phyloP scores from a whole-genome alignment of 2,329 filamentous ascomycete genomes.

The Penicillium sp. region DNA sequence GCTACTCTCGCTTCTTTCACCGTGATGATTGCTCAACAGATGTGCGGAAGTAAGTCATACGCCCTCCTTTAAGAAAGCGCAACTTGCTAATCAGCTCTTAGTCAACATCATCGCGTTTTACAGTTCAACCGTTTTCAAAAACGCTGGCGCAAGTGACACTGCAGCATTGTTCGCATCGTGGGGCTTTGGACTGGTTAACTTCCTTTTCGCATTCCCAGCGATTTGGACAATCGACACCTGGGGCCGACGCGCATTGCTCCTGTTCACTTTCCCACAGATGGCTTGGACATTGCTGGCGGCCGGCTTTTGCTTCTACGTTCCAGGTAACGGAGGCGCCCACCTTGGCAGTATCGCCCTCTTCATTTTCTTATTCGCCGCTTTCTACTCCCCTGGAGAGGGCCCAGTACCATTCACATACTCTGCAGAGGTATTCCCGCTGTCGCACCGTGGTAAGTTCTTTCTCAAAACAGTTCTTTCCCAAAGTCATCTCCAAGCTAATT shows the following conservation, averaged over 20 bases:
- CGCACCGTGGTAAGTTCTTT: slow-evolving; percentile 48
- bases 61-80: neutral
- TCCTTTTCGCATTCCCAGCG: slow-evolving; percentile 65
- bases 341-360: slow-evolving; percentile 60
- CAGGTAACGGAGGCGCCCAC: slow-evolving; percentile 42
- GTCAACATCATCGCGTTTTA: slow-evolving; percentile 77
- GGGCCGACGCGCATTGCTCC: slow-evolving; percentile 61
- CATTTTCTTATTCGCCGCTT: slow-evolving; percentile 64
- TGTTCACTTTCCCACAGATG: slow-evolving; percentile 69
- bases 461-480: neutral
- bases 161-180: slow-evolving; percentile 63
- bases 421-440: slow-evolving; percentile 57
- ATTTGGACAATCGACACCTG: slow-evolving; percentile 68
- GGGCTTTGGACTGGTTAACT: slow-evolving; percentile 66
- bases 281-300: slow-evolving; percentile 65
- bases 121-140: slow-evolving; percentile 57
- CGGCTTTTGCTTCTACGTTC: slow-evolving; percentile 60
- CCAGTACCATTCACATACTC: slow-evolving; percentile 55
- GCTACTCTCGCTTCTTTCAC: slow-evolving; percentile 75
- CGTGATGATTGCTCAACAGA: slow-evolving; percentile 78
- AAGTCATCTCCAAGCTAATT: slow-evolving; percentile 16
- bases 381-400: slow-evolving; percentile 66
- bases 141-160: slow-evolving; percentile 58
- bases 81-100: neutral
- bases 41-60: slow-evolving; percentile 55